phyloP scores from a whole-genome alignment of 441 rosid species.

The Capsella rubella region DNA sequence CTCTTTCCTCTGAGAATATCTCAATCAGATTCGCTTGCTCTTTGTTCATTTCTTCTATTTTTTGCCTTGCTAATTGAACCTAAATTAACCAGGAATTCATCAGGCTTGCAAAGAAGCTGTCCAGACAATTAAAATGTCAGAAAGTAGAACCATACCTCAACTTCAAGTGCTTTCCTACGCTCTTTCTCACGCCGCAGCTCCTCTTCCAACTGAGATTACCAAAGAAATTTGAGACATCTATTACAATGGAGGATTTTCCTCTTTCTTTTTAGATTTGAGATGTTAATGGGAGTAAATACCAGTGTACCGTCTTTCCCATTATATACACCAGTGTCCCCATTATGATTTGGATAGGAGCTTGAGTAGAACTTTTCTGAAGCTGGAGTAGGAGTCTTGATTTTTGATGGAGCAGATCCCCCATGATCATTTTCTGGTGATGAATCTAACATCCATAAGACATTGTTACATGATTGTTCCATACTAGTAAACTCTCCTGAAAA shows the following conservation, averaged over 20 bases:
- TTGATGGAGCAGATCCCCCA: slow-evolving; percentile 29
- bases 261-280: slow-evolving; percentile 33
- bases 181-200: slow-evolving; percentile 56
- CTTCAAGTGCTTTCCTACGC: slow-evolving; percentile 58
- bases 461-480: slow-evolving; percentile 24
- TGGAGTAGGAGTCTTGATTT: slow-evolving; percentile 43
- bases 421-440: slow-evolving; percentile 55
- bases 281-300: slow-evolving; percentile 36
- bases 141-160: slow-evolving; percentile 51
- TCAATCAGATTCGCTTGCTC: slow-evolving; percentile 80
- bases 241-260: slow-evolving; percentile 15
- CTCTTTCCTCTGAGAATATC: slow-evolving; percentile 82
- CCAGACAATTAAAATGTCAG: neutral
- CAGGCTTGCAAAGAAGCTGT: slow-evolving; percentile 13
- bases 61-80: slow-evolving; percentile 57
- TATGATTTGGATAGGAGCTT: slow-evolving; percentile 36
- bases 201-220: slow-evolving; percentile 29
- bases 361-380: slow-evolving; percentile 50
- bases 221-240: slow-evolving; percentile 22
- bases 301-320: slow-evolving; percentile 42
- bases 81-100: slow-evolving; percentile 34
- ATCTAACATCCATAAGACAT: slow-evolving; percentile 50
- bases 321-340: slow-evolving; percentile 32
- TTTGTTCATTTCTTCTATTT: slow-evolving; percentile 63
- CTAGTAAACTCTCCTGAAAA: slow-evolving; percentile 28